A percentile compares a stretch with the other conserved stretches of the same genome.
Evolutionary conservation across 2,329 filamentous ascomycete genomes (phyloP).

Genomic region (Botrytis fragariae): DNA sequence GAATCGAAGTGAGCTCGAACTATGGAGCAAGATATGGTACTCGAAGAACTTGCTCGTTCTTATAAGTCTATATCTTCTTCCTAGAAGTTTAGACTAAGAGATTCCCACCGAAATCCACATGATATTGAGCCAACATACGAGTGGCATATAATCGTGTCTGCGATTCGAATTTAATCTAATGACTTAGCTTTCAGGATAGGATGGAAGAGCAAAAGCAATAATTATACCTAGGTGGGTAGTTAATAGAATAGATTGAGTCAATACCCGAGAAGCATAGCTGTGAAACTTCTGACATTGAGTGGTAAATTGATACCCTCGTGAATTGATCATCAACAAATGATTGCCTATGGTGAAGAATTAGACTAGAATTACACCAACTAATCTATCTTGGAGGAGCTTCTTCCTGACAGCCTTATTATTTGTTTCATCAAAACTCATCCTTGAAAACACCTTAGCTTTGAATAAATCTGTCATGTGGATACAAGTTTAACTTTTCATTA

Average conservation of each 20-base stretch:
- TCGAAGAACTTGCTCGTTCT: not conserved
- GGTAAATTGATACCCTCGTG: not conserved
- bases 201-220: not conserved
- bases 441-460: not conserved
- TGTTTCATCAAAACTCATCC: not conserved
- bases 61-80: not conserved
- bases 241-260: not conserved
- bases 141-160: not conserved
- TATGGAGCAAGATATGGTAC: not conserved
- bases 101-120: no score
- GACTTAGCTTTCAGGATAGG: not conserved
- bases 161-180: not conserved
- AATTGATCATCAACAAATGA: not conserved
- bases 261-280: not conserved
- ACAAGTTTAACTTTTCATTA: not conserved
- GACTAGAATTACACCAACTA: fast-evolving
- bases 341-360: not conserved
- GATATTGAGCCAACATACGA: no score
- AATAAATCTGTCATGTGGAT: not conserved
- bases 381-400: not conserved
- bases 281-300: not conserved
- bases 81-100: no score
- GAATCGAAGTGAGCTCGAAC: not conserved
- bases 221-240: no score
- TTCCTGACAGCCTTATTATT: not conserved